Base-by-base conservation (phyloP, 495 filamentous ascomycete genomes). In the Pyrenopolyporus hunteri region DNA sequence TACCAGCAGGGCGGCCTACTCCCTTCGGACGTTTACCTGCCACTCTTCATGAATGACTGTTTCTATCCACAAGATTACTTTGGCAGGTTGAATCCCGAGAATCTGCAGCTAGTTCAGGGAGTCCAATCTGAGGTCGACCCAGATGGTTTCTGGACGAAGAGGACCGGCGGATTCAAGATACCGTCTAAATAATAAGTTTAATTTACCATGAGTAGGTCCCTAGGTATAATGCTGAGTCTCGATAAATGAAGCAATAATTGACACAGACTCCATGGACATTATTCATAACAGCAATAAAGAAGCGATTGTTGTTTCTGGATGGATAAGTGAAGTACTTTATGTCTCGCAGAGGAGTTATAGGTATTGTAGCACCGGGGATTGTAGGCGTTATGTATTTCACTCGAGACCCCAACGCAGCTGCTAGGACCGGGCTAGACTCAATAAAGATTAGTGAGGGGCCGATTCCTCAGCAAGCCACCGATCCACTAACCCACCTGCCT, bases 1-100 rank as follows among this genome's bases (percentile, higher is more conserved):
- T 71, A 65, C 52, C 69, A 73, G 50, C 43, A 59, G 16, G 66
- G 70, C 46, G 69, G 70, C 35, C 14, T 56, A 37, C 36, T 77
- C 39, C 59, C 81, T 7, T 76, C 78, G 0, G 75, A 83, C 29
- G 82, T 78, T 23, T 83, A 82, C 55, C 71, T 83, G 32, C 83
- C 83, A 3, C 53, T 87, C 0, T 86, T 86, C 71, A 80, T 82
- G 82, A 87, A 85, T 65, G 83, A 87, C 53, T 78, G 77, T 1
- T 82, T 81, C 69, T 80, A 74, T 46, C 69, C 76, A 20, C 80
- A 87, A 70, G 83, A 86, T 58, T 86, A 83, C 68, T 86, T 83
- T 73, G 80, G 78, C 1, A 73, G 84, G 9, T 73, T 86, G 58
- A 72, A 74, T 40, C 73, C 75, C 1, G 75, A 61, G 29, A 83